Evolutionary conservation across 257 asterid genomes (phyloP).

Genomic region (Oldenlandia corymbosa): DNA sequence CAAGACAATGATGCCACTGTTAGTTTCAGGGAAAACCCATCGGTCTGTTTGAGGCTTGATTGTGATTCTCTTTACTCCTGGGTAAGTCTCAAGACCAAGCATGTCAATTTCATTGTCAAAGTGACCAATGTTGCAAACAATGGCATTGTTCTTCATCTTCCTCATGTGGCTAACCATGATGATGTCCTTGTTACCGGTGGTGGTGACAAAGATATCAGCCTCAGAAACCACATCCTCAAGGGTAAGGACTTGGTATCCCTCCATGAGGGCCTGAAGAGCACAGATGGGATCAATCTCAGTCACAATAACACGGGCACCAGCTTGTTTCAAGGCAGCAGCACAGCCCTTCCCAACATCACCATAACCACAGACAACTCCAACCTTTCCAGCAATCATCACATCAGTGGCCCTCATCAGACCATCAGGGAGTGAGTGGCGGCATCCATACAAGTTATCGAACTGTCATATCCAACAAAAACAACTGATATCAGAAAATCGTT

Average conservation of each 20-base stretch:
- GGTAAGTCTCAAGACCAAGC: slow-evolving; percentile 51
- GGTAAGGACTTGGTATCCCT: slow-evolving; percentile 54
- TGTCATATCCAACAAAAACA: slow-evolving; percentile 12
- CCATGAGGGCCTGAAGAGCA: slow-evolving; percentile 63
- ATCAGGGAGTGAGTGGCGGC: slow-evolving; percentile 63
- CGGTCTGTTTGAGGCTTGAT: slow-evolving; percentile 60
- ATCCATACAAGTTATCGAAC: slow-evolving; percentile 64
- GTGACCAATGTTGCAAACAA: slow-evolving; percentile 71
- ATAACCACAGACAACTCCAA: slow-evolving; percentile 46
- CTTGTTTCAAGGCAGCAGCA: slow-evolving; percentile 56
- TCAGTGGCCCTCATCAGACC: slow-evolving; percentile 64
- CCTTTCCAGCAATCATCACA: slow-evolving; percentile 62
- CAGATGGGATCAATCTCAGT: slow-evolving; percentile 63
- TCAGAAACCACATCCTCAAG: slow-evolving; percentile 46
- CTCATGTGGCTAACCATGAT: slow-evolving; percentile 54
- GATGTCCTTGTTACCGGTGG: slow-evolving; percentile 65
- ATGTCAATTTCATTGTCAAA: slow-evolving; percentile 59
- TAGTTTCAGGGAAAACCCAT: slow-evolving; percentile 51
- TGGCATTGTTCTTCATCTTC: slow-evolving; percentile 60
- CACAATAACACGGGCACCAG: slow-evolving; percentile 56
- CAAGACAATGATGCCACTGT: slow-evolving; percentile 35
- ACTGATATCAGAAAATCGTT: slow-evolving; percentile 8
- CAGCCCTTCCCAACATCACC: slow-evolving; percentile 69
- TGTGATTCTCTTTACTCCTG: slow-evolving; percentile 49
- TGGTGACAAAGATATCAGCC: slow-evolving; percentile 60